Percentiles rank a stretch among this genome's conserved stretches.
Conservation (phyloP, 768 basidiomycete species). For the Hemileccinum impolitum region DNA sequence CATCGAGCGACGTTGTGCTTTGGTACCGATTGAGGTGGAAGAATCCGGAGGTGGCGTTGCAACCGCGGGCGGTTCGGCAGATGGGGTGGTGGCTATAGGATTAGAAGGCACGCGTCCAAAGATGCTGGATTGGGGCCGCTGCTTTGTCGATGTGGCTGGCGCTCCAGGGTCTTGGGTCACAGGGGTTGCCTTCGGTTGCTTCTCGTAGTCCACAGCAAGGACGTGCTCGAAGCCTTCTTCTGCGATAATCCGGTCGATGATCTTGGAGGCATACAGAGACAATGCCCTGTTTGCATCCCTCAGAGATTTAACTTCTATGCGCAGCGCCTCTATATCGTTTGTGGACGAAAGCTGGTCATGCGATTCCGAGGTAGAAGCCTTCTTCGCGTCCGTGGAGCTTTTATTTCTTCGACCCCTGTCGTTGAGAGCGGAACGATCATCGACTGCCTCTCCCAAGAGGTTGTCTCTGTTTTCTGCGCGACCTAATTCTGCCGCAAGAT, state of each 20-base stretch:
- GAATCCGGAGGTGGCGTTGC: slow-evolving; percentile 20
- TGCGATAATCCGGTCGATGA: slow-evolving; percentile 94
- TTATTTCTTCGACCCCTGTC: slow-evolving; percentile 47
- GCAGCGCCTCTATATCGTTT: slow-evolving; percentile 71
- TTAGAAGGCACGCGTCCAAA: slow-evolving; percentile 39
- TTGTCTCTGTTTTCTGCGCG: slow-evolving; percentile 89
- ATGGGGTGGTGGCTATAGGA: slow-evolving; percentile 37
- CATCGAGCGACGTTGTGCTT: slow-evolving; percentile 65
- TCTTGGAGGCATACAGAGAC: slow-evolving; percentile 94
- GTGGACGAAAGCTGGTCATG: slow-evolving; percentile 42
- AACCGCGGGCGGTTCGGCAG: slow-evolving; percentile 21
- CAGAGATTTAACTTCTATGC: slow-evolving; percentile 85
- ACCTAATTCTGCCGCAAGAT: slow-evolving; percentile 88
- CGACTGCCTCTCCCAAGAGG: slow-evolving; percentile 51
- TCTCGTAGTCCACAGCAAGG: slow-evolving; percentile 87
- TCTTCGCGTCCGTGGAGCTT: slow-evolving; percentile 28
- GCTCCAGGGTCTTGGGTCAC: slow-evolving; percentile 22
- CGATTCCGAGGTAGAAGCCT: slow-evolving; percentile 35
- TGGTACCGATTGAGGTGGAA: slow-evolving; percentile 30
- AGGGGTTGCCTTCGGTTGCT: slow-evolving; percentile 46
- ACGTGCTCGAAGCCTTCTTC: slow-evolving; percentile 98
- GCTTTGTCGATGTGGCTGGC: slow-evolving; percentile 32
- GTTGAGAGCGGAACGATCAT: slow-evolving; percentile 45
- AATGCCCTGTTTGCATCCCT: slow-evolving; percentile 96
- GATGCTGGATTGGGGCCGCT: slow-evolving; percentile 61